A percentile compares a stretch with the other conserved stretches of the same genome.
Evolutionary conservation across 257 asterid species (phyloP).

Genomic region (Nemophila menziesii): DNA sequence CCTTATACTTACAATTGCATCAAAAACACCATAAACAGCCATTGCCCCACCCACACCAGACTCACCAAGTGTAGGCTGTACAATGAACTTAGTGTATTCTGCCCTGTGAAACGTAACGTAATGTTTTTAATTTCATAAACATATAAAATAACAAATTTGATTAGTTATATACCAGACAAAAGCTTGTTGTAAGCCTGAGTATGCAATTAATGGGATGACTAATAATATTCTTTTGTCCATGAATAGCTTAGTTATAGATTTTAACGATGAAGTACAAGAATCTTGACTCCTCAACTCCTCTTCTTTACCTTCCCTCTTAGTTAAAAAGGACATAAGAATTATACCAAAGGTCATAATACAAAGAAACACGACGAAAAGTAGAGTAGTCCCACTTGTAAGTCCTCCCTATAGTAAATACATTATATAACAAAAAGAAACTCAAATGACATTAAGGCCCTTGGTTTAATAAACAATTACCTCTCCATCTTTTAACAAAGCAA

Average conservation of each 20-base stretch:
- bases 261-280: constrained; percentile 46
- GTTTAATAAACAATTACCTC: constrained; percentile 25
- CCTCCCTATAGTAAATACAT: constrained; percentile 52
- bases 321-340: constrained; percentile 74
- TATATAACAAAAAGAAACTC: neutral
- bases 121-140: neutral
- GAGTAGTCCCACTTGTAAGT: constrained; percentile 65
- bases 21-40: constrained; percentile 86
- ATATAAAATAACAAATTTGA: neutral
- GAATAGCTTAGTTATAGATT: constrained; percentile 42
- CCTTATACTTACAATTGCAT: constrained; percentile 64
- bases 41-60: constrained; percentile 93
- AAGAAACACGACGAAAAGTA: constrained; percentile 65
- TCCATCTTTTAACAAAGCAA: constrained; percentile 60
- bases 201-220: constrained; percentile 78
- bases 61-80: constrained; percentile 79
- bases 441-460: neutral
- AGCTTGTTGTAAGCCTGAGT: constrained; percentile 92
- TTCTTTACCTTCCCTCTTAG: constrained; percentile 55
- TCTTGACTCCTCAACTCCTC: constrained; percentile 37
- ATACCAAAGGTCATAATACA: constrained; percentile 66
- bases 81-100: constrained; percentile 79
- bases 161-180: constrained; percentile 68
- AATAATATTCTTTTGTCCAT: constrained; percentile 60
- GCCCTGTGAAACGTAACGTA: constrained; percentile 44